Base-by-base conservation (phyloP, 2,329 filamentous ascomycete genomes). In the Exophiala spinifera region DNA sequence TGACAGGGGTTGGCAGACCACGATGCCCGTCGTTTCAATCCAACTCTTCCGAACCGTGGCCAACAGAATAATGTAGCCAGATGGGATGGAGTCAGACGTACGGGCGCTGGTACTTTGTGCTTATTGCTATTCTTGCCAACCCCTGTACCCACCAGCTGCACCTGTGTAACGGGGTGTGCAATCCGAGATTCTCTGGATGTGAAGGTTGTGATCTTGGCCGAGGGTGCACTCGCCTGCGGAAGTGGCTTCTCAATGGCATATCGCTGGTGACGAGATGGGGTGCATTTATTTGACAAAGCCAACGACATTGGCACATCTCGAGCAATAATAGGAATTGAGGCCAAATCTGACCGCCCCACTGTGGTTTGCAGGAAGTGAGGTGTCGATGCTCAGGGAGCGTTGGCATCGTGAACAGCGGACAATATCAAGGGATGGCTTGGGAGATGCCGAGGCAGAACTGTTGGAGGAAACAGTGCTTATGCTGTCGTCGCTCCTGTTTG, bases 261-360 rank as follows among this genome's bases (percentile, higher is more conserved):
- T 49, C 44, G 28, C 45, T 31, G 28, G 11, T 31, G 28, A 31
- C 6, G 11, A 31, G 28, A 31, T 25, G 8, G 10, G 28, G 11
- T 2, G 28, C 28, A 36, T 28, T 62, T 51, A 64, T 60, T 64
- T 64, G 59, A 60, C 50, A 40, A 64, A 64, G 25, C 62, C 62
- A 19, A 64, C 62, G 17, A 56, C 48, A 46, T 53, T 63, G 39
- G 62, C 62, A 40, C 62, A 64, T 53, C 62, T 51, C 21, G 47
- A 54, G 59, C 75, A 78, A 61, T 78, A 78, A 59, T 77, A 77
- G 17, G 73, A 75, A 56, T 77, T 78, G 66, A 75, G 74, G 50
- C 74, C 74, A 62, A 76, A 76, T 43, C 71, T 72, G 15, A 77
- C 71, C 1, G 69, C 69, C 4, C 69, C 71, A 31, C 52, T 55